Conservation (phyloP, 2,329 filamentous ascomycete species). For the Aspergillus sp. region DNA sequence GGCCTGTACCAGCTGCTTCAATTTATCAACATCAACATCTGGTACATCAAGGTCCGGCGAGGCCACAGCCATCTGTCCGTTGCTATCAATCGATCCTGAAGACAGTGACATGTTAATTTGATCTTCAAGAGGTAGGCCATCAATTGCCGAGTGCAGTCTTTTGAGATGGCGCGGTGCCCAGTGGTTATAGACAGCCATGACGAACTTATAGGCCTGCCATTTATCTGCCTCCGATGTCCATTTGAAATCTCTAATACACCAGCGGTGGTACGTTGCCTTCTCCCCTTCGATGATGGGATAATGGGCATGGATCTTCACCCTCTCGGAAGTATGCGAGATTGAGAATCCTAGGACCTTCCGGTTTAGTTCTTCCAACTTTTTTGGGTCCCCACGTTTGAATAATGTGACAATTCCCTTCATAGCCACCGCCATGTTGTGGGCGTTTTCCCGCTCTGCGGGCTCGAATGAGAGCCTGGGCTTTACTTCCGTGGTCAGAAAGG, state of each 20-base stretch:
- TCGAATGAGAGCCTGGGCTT: neutral
- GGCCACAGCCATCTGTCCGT: neutral
- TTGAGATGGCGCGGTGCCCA: conserved; percentile 1
- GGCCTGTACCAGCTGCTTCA: neutral
- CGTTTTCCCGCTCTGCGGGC: neutral
- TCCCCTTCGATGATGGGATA: neutral
- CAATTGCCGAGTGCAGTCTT: neutral
- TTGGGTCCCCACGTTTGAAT: neutral
- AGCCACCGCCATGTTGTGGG: conserved; percentile 2
- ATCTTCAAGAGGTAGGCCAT: neutral
- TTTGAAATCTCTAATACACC: neutral
- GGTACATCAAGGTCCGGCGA: neutral
- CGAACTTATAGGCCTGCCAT: conserved; percentile 6
- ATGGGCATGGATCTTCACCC: conserved; percentile 1
- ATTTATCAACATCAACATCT: neutral
- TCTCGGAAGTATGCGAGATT: neutral
- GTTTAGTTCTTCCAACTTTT: neutral
- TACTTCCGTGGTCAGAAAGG: conserved; percentile 1
- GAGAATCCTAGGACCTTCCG: conserved; percentile 7
- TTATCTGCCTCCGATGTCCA: neutral
- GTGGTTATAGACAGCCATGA: conserved; percentile 4
- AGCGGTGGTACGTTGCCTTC: neutral
- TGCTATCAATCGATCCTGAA: neutral
- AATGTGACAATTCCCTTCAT: conserved; percentile 5
- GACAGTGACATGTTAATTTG: neutral